Percentiles rank a stretch among this genome's conserved stretches.
phyloP scores from a whole-genome alignment of 2,329 filamentous ascomycete species.

The Botrytis porri region DNA sequence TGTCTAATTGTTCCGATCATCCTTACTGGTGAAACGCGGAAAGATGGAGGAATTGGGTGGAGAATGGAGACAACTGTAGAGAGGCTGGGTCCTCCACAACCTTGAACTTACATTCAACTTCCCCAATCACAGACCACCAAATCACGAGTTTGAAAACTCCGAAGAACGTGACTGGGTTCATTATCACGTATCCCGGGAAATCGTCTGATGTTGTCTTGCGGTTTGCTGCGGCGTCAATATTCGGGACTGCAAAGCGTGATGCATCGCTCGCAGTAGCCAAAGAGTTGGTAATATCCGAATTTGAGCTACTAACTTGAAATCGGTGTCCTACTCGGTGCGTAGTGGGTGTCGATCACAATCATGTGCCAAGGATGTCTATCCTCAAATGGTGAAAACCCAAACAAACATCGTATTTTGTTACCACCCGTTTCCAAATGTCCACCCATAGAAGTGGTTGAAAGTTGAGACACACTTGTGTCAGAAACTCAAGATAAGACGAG shows the following conservation, averaged over 20 bases:
- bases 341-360: neutral
- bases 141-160: neutral
- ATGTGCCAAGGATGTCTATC: constrained; percentile 2
- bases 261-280: neutral
- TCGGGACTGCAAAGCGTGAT: neutral
- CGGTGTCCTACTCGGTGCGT: constrained; percentile 12
- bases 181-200: neutral
- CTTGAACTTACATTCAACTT: constrained; percentile 11
- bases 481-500: neutral
- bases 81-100: constrained; percentile 5
- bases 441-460: neutral
- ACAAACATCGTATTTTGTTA: constrained; percentile 3
- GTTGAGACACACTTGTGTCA: constrained; percentile 1
- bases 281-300: neutral
- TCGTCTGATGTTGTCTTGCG: neutral
- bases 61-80: constrained; percentile 6
- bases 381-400: neutral
- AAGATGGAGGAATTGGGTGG: constrained; percentile 9
- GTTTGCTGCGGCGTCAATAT: neutral
- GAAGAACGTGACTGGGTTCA: constrained; percentile 6
- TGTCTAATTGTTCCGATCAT: neutral
- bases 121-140: constrained; percentile 11
- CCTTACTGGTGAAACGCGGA: constrained; percentile 3
- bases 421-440: neutral
- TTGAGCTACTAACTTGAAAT: neutral